Conservation (phyloP, 306 rosid species). For the Pterocarpus macrocarpus region DNA sequence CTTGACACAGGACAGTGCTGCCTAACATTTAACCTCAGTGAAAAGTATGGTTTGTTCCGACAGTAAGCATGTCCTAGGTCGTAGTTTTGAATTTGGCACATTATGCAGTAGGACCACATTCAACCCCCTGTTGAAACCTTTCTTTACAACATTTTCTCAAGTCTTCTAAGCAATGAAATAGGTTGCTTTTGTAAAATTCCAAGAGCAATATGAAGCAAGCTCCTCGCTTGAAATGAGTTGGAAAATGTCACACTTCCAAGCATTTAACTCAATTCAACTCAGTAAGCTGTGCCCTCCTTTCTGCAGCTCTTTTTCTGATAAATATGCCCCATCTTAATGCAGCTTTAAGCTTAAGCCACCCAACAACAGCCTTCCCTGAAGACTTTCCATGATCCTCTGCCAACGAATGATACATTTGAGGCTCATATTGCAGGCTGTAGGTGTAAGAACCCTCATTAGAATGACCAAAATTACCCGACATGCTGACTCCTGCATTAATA, state of each 20-base stretch:
- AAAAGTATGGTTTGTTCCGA: slow-evolving; percentile 19
- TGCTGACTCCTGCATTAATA: slow-evolving; percentile 58
- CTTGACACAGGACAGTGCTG: slow-evolving; percentile 35
- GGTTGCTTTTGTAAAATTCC: slow-evolving; percentile 29
- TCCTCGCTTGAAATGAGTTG: slow-evolving; percentile 37
- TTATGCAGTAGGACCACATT: slow-evolving; percentile 19
- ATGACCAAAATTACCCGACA: slow-evolving; percentile 56
- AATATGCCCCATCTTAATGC: slow-evolving; percentile 95
- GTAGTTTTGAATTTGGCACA: slow-evolving; percentile 25
- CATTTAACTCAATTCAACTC: slow-evolving; percentile 67
- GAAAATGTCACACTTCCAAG: slow-evolving; percentile 39
- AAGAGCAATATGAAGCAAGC: slow-evolving; percentile 25
- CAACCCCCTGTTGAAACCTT: slow-evolving; percentile 35
- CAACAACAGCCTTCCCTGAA: slow-evolving; percentile 85
- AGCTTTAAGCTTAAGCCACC: slow-evolving; percentile 95
- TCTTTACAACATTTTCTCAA: neutral
- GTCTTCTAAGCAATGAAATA: slow-evolving; percentile 19
- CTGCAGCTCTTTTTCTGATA: slow-evolving; percentile 77
- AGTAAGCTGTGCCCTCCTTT: slow-evolving; percentile 86
- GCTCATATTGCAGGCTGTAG: slow-evolving; percentile 67
- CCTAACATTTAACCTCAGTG: slow-evolving; percentile 15
- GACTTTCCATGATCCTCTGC: slow-evolving; percentile 57
- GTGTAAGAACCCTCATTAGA: slow-evolving; percentile 62
- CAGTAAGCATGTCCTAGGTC: neutral
- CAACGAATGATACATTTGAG: slow-evolving; percentile 58